Percentiles rank a stretch among this genome's conserved stretches.
phyloP scores from a whole-genome alignment of 2,329 filamentous ascomycete genomes.

The Fusarium proliferatum region DNA sequence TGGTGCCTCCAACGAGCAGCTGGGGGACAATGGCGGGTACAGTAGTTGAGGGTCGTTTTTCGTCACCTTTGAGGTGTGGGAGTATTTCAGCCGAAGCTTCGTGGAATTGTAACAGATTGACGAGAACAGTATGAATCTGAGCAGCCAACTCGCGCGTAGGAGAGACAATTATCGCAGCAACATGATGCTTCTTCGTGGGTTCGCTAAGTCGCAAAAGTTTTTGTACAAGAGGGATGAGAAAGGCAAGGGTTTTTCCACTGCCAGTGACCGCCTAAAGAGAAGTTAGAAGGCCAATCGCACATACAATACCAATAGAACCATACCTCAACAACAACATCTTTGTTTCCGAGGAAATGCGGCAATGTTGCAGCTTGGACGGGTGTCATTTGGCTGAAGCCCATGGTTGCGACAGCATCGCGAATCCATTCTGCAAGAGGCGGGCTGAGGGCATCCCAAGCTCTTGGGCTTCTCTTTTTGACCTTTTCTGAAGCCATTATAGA shows the following conservation, averaged over 20 bases:
- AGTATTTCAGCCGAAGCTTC: conserved; percentile 77
- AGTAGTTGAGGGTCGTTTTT: conserved; percentile 62
- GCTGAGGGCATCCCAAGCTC: conserved; percentile 57
- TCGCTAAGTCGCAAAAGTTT: conserved; percentile 83
- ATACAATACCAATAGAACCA: not conserved
- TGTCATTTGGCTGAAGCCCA: conserved; percentile 89
- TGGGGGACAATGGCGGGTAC: conserved; percentile 79
- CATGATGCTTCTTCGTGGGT: conserved; percentile 87
- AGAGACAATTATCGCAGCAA: conserved; percentile 91
- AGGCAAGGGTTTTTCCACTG: conserved; percentile 89
- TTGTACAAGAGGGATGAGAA: conserved; percentile 85
- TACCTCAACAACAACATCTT: conserved; percentile 90
- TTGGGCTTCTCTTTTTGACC: conserved; percentile 57
- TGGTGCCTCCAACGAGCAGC: conserved; percentile 83
- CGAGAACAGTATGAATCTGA: conserved; percentile 87
- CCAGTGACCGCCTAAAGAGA: conserved; percentile 79
- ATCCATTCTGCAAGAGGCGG: conserved; percentile 73
- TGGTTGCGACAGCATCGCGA: conserved; percentile 81
- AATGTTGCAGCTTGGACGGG: conserved; percentile 95
- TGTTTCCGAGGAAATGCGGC: conserved; percentile 87
- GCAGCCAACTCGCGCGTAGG: conserved; percentile 90
- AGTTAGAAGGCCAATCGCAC: not conserved
- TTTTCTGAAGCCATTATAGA: conserved; percentile 50
- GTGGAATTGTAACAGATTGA: conserved; percentile 85
- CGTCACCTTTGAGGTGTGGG: conserved; percentile 63